Evolutionary conservation across 805 yeast genomes (phyloP), one percentile per base, ranked within the genome.

Genomic region (Suhomyces tanzawaensis): DNA sequence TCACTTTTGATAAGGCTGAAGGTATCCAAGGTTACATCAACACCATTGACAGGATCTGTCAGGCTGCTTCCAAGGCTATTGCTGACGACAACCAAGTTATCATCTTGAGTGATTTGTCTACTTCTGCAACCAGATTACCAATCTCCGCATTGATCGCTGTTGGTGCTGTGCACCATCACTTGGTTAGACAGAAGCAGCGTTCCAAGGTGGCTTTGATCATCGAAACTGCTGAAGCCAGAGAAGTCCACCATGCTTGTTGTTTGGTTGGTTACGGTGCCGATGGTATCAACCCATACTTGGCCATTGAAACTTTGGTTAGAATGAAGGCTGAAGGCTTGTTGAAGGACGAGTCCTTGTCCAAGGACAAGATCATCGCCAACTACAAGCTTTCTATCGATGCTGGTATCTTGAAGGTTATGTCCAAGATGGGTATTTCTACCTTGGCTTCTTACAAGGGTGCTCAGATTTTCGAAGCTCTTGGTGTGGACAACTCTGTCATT

Each of bases 401-500:
- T 39, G 98, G 98, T 66, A 83, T 91, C 52, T 71, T 88, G 53
- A 91, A 93, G 72, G 97, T 93, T 43, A 91, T 91, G 99, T 88
- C 97, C 25, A 91, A 93, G 74, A 93, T 91, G 98, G 99, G 99
- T 74, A 93, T 91, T 53, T 90, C 98, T 22, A 93, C 99, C 21
- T 73, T 91, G 60, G 96, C 97, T 9, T 87, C 96, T n/a, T 91
- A 91, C 69, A 91, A 91, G 69, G 98, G 98, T 65, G 99, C 99
- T 19, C 99, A 91, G 71, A 93, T 91, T 57, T 91, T 93, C 61
- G 99, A 91, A 67, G 96, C 96, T 34, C 72, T 91, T 45, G 99
- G 99, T 64, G 81, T 91, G 45, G 97, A 93, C 62, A 88, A 90
- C 67, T 81, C 95, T 7, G 97, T 91, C 35, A 85, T 91, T 49